phyloP scores from a whole-genome alignment of 352 stramenopile species.

The Pythium periplocum region DNA sequence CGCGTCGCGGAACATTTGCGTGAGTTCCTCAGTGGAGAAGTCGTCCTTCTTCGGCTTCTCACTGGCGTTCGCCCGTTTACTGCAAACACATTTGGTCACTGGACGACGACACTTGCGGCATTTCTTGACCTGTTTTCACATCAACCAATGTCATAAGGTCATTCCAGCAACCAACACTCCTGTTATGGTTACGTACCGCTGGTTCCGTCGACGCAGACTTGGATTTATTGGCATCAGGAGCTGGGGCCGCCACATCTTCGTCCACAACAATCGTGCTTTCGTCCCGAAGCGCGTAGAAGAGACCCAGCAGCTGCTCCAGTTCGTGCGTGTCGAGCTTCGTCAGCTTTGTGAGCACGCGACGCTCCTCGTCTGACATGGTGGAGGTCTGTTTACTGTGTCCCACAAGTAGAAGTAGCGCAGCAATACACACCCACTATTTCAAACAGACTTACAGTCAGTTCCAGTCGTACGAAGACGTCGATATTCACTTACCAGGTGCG shows the following conservation, averaged over 20 bases:
- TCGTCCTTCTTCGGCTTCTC: conserved; percentile 23
- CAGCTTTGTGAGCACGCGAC: conserved; percentile 11
- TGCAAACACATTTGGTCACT: conserved; percentile 58
- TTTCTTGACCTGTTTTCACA: conserved; percentile 17
- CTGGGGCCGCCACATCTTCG: conserved; percentile 32
- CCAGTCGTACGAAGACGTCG: too few relatives aligned
- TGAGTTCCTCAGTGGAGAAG: conserved; percentile 48
- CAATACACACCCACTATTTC: conserved; percentile 58
- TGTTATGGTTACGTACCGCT: conserved; percentile 1
- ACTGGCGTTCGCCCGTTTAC: conserved; percentile 6
- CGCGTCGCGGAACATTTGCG: conserved; percentile 67
- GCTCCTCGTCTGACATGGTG: conserved; percentile 29
- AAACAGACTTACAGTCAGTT: too few relatives aligned
- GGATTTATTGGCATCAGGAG: conserved; percentile 6
- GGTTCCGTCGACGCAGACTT: conserved; percentile 2
- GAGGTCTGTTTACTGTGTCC: conserved; percentile 40
- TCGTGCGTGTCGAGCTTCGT: conserved; percentile 65
- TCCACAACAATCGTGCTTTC: conserved; percentile 61
- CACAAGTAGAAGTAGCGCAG: conserved; percentile 60
- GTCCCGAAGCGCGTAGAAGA: conserved; percentile 64
- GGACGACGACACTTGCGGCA: conserved; percentile 73
- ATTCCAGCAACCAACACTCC: conserved; percentile 1
- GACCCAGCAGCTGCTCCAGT: conserved; percentile 49
- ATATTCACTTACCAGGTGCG: conserved; percentile 37
- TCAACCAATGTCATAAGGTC: background rate